Percentiles rank a stretch among this genome's conserved stretches.
phyloP scores from a whole-genome alignment of 2,329 filamentous ascomycete species.

The Lachnellula occidentalis region DNA sequence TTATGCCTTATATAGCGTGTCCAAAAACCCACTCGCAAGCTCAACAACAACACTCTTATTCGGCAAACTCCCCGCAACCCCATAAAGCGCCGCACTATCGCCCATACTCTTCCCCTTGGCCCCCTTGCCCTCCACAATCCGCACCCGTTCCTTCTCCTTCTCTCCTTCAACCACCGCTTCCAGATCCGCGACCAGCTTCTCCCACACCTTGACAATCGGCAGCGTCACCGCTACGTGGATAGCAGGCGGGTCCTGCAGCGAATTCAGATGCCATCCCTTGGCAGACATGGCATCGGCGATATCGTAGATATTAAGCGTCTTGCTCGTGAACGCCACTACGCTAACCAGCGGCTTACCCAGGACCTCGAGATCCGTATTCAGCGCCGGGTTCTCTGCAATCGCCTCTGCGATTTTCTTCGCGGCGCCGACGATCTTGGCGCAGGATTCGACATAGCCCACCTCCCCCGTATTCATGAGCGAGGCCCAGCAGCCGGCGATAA shows the following conservation, averaged over 20 bases:
- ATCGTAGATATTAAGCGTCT: slow-evolving; percentile 87
- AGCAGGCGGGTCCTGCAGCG: slow-evolving; percentile 83
- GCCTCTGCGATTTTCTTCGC: slow-evolving; percentile 76
- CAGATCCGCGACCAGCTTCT: slow-evolving; percentile 70
- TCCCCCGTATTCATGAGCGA: slow-evolving; percentile 86
- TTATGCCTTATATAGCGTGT: slow-evolving; percentile 85
- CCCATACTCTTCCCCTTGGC: slow-evolving; percentile 63
- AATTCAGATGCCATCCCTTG: slow-evolving; percentile 93
- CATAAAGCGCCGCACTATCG: slow-evolving; percentile 84
- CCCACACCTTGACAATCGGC: slow-evolving; percentile 75
- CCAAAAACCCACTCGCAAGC: slow-evolving; percentile 83
- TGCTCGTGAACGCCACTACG: slow-evolving; percentile 82
- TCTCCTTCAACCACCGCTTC: slow-evolving; percentile 64
- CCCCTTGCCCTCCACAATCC: slow-evolving; percentile 63
- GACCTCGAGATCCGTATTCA: slow-evolving; percentile 70
- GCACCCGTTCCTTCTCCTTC: slow-evolving; percentile 72
- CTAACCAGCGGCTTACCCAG: slow-evolving; percentile 82
- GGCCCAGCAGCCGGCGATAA: slow-evolving; percentile 96
- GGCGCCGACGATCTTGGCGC: slow-evolving; percentile 80
- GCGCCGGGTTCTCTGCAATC: slow-evolving; percentile 61
- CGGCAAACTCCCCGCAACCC: slow-evolving; percentile 87
- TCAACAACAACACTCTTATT: slow-evolving; percentile 95
- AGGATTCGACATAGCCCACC: slow-evolving; percentile 79
- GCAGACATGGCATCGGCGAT: slow-evolving; percentile 81
- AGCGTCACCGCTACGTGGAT: slow-evolving; percentile 93